Percentiles rank a stretch among this genome's conserved stretches.
phyloP scores from a whole-genome alignment of 306 rosid genomes.

The Dicorynia guianensis region DNA sequence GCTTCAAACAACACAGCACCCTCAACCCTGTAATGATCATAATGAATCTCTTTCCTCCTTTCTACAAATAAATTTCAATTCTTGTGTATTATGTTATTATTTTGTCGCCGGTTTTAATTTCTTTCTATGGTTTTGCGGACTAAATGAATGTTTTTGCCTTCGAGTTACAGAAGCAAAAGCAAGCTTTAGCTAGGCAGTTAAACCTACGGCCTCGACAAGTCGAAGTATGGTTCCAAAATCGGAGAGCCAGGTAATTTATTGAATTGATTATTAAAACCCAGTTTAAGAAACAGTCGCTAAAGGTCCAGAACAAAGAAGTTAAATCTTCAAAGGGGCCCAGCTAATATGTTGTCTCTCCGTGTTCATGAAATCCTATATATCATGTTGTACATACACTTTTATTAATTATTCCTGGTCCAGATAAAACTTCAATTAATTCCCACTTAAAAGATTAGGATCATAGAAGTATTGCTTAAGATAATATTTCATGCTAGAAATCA shows the following conservation, averaged over 20 bases:
- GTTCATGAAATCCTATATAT: background rate
- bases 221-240: constrained; percentile 98
- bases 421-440: too few species aligned
- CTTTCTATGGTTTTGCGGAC: background rate
- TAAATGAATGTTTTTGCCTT: constrained; percentile 13
- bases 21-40: constrained; percentile 81
- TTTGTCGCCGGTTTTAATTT: too few species aligned
- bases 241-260: constrained; percentile 94
- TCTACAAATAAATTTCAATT: too few species aligned
- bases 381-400: background rate
- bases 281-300: background rate
- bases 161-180: constrained; percentile 86
- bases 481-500: too few species aligned
- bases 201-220: constrained; percentile 89
- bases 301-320: too few species aligned
- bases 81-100: too few species aligned
- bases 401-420: too few species aligned
- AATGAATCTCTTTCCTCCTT: background rate
- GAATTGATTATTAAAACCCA: background rate
- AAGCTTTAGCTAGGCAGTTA: constrained; percentile 83
- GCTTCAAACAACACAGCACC: constrained; percentile 95
- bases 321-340: background rate
- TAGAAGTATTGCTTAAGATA: too few species aligned
- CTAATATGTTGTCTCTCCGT: background rate
- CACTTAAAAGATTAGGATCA: too few species aligned